Evolutionary conservation across 768 basidiomycete genomes (phyloP), one percentile per base, ranked within the genome.

Genomic region (Termitomyces bulborhizus): DNA sequence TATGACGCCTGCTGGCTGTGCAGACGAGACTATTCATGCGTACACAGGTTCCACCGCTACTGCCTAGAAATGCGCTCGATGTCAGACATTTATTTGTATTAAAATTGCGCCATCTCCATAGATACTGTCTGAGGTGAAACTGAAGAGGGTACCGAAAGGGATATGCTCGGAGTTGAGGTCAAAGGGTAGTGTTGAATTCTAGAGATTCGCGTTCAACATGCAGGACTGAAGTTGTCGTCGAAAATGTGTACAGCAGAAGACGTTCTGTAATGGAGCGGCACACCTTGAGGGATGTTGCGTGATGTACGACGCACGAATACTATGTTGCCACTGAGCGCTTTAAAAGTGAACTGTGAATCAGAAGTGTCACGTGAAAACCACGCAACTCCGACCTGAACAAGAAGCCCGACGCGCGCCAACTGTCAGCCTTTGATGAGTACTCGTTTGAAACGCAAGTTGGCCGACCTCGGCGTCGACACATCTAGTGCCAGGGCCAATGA

Each of bases 1-100:
- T 63, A 65, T 73, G 66, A 84, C 83, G 1, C 83, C 83, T 2
- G 68, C 81, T 46, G 82, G 82, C 13, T 83, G 80, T 60, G 76
- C 79, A 2, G 81, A 83, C 61, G 71, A 82, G 66, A 83, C 82
- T 1, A 77, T 84, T 58, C 77, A 83, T 60, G 82, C 78, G 6
- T 84, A 82, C 65, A 83, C 80, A 3, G 82, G 80, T 8, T 64
- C 79, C 6, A 79, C 75, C n/a, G 74, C 78, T 12, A 71, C 68
- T n/a, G 61, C 70, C 26, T 60, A 21, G 26, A 26, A 37, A 44
- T 15, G 8, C 12, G 16, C 15, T n/a, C 11, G 34, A 37, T 7
- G 34, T 21, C 32, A 18, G 51, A 36, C 32, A 11, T 21, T n/a
- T 8, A 15, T 5, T 7, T 27, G 3, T 27, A 51, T 1, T 9